Conservation (phyloP, 1,139 yeast species). For the Eremothecium gossypii region DNA sequence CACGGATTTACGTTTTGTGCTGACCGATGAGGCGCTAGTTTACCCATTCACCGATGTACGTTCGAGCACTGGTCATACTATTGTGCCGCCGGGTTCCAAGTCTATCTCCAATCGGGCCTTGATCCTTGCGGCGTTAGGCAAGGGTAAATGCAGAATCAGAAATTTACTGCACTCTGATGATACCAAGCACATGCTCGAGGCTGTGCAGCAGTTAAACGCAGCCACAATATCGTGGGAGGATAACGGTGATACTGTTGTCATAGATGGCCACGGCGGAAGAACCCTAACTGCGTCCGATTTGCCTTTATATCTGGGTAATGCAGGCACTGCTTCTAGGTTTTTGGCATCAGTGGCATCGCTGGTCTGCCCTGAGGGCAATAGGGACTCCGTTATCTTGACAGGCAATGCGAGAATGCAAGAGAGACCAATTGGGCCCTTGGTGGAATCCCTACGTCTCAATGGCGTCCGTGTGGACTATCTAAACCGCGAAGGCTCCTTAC, state of each 20-base stretch:
- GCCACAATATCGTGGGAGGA: constrained; percentile 74
- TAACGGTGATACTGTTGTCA: constrained; percentile 80
- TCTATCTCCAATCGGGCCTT: constrained; percentile 94
- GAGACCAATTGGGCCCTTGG: constrained; percentile 94
- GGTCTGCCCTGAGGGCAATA: constrained; percentile 42
- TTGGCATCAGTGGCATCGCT: constrained; percentile 84
- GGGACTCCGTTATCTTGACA: constrained; percentile 54
- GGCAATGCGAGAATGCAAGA: constrained; percentile 98
- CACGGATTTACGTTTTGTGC: constrained; percentile 67
- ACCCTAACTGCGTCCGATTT: constrained; percentile 47
- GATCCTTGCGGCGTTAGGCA: constrained; percentile 82
- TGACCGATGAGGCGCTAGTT: constrained; percentile 77
- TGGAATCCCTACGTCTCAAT: constrained; percentile 75
- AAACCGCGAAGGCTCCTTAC: constrained; percentile 75
- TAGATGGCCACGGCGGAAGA: constrained; percentile 80
- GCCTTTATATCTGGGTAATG: constrained; percentile 84
- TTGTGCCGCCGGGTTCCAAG: constrained; percentile 93
- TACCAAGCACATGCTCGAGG: constrained; percentile 88
- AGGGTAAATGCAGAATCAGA: constrained; percentile 72
- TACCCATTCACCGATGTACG: constrained; percentile 39
- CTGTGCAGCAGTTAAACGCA: constrained; percentile 70
- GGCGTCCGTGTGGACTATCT: constrained; percentile 69
- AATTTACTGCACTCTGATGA: constrained; percentile 92
- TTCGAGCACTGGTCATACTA: constrained; percentile 36
- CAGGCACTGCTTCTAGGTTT: constrained; percentile 97